Evolutionary conservation across 805 yeast species (phyloP).

Genomic region (Ogataea trehalophila): DNA sequence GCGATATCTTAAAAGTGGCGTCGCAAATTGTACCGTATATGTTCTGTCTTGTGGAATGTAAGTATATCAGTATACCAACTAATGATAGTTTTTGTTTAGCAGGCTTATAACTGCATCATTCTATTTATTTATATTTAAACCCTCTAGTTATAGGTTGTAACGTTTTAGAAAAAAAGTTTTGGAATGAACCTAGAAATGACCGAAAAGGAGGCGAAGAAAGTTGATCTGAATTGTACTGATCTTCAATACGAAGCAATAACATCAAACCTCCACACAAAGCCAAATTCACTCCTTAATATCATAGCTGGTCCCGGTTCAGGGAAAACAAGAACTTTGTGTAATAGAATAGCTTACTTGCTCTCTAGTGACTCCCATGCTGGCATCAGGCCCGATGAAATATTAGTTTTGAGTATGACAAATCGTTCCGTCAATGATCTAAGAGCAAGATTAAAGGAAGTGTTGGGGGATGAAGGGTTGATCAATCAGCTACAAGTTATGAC

Average conservation of each 20-base stretch:
- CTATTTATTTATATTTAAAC: too few species aligned
- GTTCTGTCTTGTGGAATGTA: too few species aligned
- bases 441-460: constrained; percentile 30
- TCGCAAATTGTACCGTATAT: too few species aligned
- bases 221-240: constrained; percentile 32
- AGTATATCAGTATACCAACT: too few species aligned
- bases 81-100: too few species aligned
- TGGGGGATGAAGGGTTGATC: constrained; percentile 26
- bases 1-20: too few species aligned
- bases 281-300: constrained; percentile 42
- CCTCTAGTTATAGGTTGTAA: not conserved
- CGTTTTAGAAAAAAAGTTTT: not conserved
- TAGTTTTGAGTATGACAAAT: constrained; percentile 65
- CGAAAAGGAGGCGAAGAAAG: not conserved
- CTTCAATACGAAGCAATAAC: constrained; percentile 44
- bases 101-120: too few species aligned
- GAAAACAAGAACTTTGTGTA: constrained; percentile 56
- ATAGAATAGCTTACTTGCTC: constrained; percentile 47
- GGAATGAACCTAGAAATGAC: not conserved
- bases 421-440: constrained; percentile 52
- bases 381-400: constrained; percentile 47
- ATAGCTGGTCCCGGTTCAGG: constrained; percentile 77
- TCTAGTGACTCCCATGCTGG: constrained; percentile 22
- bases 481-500: constrained; percentile 43
- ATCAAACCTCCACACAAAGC: constrained; percentile 30